Percentiles rank a stretch among this genome's conserved stretches.
phyloP scores from a whole-genome alignment of 805 yeast species.

The Danielia oregonensis region DNA sequence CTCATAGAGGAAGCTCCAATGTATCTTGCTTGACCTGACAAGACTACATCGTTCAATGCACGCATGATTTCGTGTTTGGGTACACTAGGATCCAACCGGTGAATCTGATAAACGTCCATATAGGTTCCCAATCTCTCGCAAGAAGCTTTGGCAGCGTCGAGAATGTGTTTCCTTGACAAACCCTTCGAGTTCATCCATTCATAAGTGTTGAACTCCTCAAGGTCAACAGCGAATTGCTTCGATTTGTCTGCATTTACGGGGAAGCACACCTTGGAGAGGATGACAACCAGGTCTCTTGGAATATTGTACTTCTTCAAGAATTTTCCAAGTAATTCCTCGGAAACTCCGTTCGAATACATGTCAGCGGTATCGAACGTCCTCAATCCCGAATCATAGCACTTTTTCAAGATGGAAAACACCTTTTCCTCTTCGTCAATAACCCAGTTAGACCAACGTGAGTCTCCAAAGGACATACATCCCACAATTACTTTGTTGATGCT shows the following conservation, averaged over 20 bases:
- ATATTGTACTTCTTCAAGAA: conserved; percentile 50
- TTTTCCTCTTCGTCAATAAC: conserved; percentile 16
- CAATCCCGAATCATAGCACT: conserved; percentile 40
- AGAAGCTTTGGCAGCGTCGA: conserved; percentile 41
- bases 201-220: background rate
- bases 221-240: conserved; percentile 1
- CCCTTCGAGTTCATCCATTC: conserved; percentile 34
- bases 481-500: conserved; percentile 46
- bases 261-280: conserved; percentile 41
- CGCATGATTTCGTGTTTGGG: conserved; percentile 55
- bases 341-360: conserved; percentile 43
- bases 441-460: conserved; percentile 41
- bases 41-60: conserved; percentile 50
- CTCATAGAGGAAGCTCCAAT: conserved; percentile 65
- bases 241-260: conserved; percentile 9
- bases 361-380: conserved; percentile 52
- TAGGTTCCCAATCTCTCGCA: conserved; percentile 49
- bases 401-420: conserved; percentile 1
- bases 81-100: conserved; percentile 46
- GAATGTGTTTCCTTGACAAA: conserved; percentile 43
- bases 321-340: conserved; percentile 51
- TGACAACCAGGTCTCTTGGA: conserved; percentile 53
- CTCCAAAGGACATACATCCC: conserved; percentile 55
- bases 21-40: conserved; percentile 46
- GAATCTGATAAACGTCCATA: conserved; percentile 54